Percentiles rank a stretch among this genome's conserved stretches.
Conservation (phyloP, 2,329 filamentous ascomycete species). For the Cyclaneusma minus region DNA sequence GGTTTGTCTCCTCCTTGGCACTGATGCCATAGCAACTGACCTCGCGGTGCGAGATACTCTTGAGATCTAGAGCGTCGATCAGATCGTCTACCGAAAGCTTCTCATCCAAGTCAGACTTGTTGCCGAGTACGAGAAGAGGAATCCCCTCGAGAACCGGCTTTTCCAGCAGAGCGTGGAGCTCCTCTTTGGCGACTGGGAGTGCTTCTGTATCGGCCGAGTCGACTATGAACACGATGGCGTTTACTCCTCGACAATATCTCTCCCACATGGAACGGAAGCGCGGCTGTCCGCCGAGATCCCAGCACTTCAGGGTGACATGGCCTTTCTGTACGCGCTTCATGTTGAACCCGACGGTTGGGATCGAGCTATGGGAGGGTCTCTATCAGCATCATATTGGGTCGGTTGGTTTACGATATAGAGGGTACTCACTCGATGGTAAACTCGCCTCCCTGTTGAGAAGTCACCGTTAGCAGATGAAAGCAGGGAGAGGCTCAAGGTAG, state of each 20-base stretch:
- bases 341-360: constrained; percentile 97
- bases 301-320: constrained; percentile 97
- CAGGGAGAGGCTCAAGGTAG: constrained; percentile 9
- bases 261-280: constrained; percentile 99
- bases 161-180: constrained; percentile 77
- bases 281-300: constrained; percentile 95
- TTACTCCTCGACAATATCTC: constrained; percentile 91
- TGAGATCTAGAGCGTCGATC: constrained; percentile 84
- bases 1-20: constrained; percentile 96
- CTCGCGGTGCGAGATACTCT: constrained; percentile 77
- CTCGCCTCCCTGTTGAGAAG: constrained; percentile 64
- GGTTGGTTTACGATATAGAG: constrained; percentile 5
- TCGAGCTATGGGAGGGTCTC: constrained; percentile 50
- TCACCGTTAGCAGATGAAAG: constrained; percentile 19
- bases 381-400: constrained; percentile 3
- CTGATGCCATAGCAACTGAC: constrained; percentile 98
- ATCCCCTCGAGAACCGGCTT: constrained; percentile 79
- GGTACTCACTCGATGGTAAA: constrained; percentile 91
- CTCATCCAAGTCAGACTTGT: constrained; percentile 90
- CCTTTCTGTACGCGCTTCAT: constrained; percentile 97
- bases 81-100: constrained; percentile 88
- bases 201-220: constrained; percentile 79
- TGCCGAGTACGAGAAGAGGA: constrained; percentile 83
- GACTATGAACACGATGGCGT: constrained; percentile 96
- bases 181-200: constrained; percentile 74